Evolutionary conservation across 2,329 filamentous ascomycete species (phyloP).

Genomic region (Zasmidium citrigriseum): DNA sequence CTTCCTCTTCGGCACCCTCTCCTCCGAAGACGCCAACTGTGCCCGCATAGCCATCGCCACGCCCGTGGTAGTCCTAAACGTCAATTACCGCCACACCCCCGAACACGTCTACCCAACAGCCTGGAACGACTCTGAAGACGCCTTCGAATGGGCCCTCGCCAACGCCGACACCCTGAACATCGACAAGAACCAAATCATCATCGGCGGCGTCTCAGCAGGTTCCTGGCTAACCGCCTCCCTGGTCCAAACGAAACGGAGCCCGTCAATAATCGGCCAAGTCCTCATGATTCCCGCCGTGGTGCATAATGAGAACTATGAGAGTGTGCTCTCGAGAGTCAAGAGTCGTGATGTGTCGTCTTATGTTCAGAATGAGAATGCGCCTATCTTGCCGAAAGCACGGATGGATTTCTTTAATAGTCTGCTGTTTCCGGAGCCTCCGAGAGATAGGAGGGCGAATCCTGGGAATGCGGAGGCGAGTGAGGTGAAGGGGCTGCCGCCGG

Average conservation of each 20-base stretch:
- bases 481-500: constrained; percentile 47
- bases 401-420: constrained; percentile 33
- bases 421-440: constrained; percentile 10
- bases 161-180: constrained; percentile 42
- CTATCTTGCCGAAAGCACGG: constrained; percentile 47
- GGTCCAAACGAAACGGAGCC: constrained; percentile 39
- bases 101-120: constrained; percentile 55
- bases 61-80: constrained; percentile 51
- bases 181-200: constrained; percentile 42
- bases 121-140: constrained; percentile 57
- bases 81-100: constrained; percentile 63
- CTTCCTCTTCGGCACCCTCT: constrained; percentile 57
- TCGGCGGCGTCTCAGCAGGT: constrained; percentile 55
- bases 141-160: constrained; percentile 56
- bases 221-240: constrained; percentile 47
- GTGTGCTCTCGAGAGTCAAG: constrained; percentile 39
- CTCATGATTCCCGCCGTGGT: constrained; percentile 54
- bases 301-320: constrained; percentile 36
- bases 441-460: constrained; percentile 44
- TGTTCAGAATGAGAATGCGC: constrained; percentile 50
- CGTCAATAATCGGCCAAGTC: constrained; percentile 51
- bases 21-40: constrained; percentile 56
- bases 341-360: constrained; percentile 47
- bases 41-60: constrained; percentile 47
- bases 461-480: constrained; percentile 36